Evolutionary conservation across 2,329 filamentous ascomycete genomes (phyloP).

Genomic region (Penicillium vulpinum): DNA sequence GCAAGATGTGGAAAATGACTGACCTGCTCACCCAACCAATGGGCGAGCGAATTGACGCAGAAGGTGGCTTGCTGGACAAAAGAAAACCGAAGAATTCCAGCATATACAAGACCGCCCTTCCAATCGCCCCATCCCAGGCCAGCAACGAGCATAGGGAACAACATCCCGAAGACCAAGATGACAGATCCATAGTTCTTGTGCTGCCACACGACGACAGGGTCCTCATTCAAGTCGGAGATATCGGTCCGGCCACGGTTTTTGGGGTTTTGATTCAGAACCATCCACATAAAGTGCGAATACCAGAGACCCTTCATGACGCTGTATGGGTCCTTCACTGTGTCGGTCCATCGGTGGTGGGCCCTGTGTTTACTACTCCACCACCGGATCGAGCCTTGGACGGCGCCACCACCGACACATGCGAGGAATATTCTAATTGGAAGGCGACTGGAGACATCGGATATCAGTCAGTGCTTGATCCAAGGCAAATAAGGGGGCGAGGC

Average conservation of each 20-base stretch:
- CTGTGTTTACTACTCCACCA: constrained; percentile 84
- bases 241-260: constrained; percentile 80
- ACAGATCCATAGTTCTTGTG: constrained; percentile 78
- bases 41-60: constrained; percentile 83
- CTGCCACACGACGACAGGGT: constrained; percentile 78
- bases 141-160: constrained; percentile 71
- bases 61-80: constrained; percentile 86
- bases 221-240: constrained; percentile 80
- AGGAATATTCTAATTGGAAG: constrained; percentile 74
- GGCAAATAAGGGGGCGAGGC: not conserved
- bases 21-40: constrained; percentile 78
- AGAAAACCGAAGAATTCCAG: constrained; percentile 76
- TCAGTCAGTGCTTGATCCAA: not conserved
- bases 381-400: constrained; percentile 76
- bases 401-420: constrained; percentile 73
- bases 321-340: constrained; percentile 85
- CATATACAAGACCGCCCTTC: constrained; percentile 76
- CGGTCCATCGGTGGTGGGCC: constrained; percentile 83
- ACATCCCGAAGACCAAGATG: constrained; percentile 69
- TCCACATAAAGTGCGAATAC: constrained; percentile 81
- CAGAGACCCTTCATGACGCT: constrained; percentile 81
- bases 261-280: constrained; percentile 77
- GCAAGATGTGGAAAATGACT: not conserved
- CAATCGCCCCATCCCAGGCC: constrained; percentile 76
- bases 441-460: constrained; percentile 52